A percentile compares a stretch with the other conserved stretches of the same genome.
These are phyloP conservation scores for Chytriomyces sp. DNA, from an alignment of 192 early-diverging fungal genomes.

Conservation along the genomic window DNA sequence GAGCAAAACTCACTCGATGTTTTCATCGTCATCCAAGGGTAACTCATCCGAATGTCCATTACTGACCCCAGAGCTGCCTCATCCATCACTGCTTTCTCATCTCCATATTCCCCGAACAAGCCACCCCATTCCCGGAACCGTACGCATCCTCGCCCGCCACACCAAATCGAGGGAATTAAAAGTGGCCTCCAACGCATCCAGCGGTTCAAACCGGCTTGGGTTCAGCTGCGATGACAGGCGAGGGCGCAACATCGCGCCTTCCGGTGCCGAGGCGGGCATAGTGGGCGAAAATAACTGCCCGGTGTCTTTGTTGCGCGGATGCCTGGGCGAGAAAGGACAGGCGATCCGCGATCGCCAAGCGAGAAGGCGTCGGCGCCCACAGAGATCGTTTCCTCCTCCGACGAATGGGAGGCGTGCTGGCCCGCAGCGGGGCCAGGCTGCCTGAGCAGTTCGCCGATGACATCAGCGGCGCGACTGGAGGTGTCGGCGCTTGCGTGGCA, in stretches of 20 bases:
- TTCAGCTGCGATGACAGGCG: not conserved
- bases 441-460: too few relatives aligned
- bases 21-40: not conserved
- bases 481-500: too few relatives aligned
- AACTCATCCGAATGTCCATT: not conserved
- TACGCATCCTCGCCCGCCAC: not conserved
- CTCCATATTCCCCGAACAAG: not conserved
- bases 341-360: too few relatives aligned
- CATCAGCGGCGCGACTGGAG: too few relatives aligned
- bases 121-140: not conserved
- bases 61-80: not conserved
- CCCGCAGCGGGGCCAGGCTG: too few relatives aligned
- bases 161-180: not conserved
- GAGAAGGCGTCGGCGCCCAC: too few relatives aligned
- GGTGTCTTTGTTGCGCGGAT: too few relatives aligned
- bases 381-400: too few relatives aligned
- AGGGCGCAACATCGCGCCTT: not conserved
- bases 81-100: too few relatives aligned
- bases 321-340: too few relatives aligned
- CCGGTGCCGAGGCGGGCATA: not conserved
- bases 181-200: not conserved
- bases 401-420: too few relatives aligned
- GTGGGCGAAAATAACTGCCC: not conserved
- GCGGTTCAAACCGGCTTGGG: not conserved
- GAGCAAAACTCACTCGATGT: not conserved